Base-by-base conservation (phyloP, 2,329 filamentous ascomycete genomes). In the Aspergillus fumigatiaffinis region DNA sequence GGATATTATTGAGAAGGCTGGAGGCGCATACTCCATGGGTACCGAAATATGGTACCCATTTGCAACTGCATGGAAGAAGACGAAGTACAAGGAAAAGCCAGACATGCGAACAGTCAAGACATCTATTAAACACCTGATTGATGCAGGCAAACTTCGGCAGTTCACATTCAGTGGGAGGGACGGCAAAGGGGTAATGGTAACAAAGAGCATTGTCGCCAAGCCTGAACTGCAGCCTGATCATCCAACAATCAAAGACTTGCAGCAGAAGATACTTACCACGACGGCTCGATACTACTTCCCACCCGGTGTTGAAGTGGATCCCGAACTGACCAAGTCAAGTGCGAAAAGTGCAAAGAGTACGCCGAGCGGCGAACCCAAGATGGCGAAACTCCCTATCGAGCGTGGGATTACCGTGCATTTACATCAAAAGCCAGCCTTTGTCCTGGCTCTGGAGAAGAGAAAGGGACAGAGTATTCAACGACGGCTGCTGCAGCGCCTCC, bases 11-110 rank as follows among this genome's bases (percentile, higher is more conserved):
- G 73, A 81, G 48, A 75, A 77, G 51, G 81, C 80, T 54, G 76
- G 77, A 49, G 85, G 85, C 7, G 79, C 82, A 2, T 85, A 82
- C 53, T 82, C 84, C 2, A 76, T 80, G 41, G 78, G 82, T 25
- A 74, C 74, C 48, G 82, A 85, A 61, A 75, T 86, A n/a, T 79
- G 77, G 68, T 76, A 79, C 60, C 80, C 84, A 8, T 85, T 84
- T 60, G 71, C 76, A 14, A 78, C 78, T 2, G 71, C 78, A 17
- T 87, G 84, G 83, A 72, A 78, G 52, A 77, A 75, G 58, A 64
- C 71, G 8, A 77, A 76, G 14, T 68, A 75, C 57, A 68, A 75
- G 46, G 74, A 75, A 55, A 76, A 67, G 51, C 83, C 84, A 0
- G 81, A 85, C 60, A 73, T 77, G 38, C 76, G 79, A 41, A 85